These are phyloP conservation scores for Amylostereum areolatum DNA, from an alignment of 1,284 basidiomycete genomes.

Conservation along the genomic window DNA sequence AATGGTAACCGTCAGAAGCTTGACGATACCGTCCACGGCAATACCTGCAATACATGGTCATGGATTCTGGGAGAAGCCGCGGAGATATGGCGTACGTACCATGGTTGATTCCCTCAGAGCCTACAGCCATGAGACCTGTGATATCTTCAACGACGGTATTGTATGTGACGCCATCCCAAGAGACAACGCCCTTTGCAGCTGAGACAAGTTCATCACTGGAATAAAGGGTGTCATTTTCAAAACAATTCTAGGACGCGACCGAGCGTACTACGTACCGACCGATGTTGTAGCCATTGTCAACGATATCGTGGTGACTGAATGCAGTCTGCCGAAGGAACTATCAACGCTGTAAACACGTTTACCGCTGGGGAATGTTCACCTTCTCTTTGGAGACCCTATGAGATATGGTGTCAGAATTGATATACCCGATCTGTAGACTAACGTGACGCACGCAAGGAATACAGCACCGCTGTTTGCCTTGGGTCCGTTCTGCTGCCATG, in stretches of 20 bases:
- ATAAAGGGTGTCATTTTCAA: conserved; percentile 1
- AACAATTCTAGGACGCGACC: not conserved
- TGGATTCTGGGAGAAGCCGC: not conserved
- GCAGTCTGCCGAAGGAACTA: conserved; percentile 12
- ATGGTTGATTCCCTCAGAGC: conserved; percentile 30
- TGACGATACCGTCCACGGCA: conserved; percentile 19
- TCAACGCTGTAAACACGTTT: not conserved
- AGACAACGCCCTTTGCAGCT: conserved; percentile 32
- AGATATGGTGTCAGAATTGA: not conserved
- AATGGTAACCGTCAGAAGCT: conserved; percentile 19
- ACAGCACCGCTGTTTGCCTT: conserved; percentile 49
- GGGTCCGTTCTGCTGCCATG: conserved; percentile 67
- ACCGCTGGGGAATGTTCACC: conserved; percentile 6
- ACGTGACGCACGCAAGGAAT: conserved; percentile 54
- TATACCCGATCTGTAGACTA: not conserved
- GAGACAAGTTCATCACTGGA: conserved; percentile 35
- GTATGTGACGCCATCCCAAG: conserved; percentile 39
- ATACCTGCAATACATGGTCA: conserved; percentile 14
- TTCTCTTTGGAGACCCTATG: conserved; percentile 52
- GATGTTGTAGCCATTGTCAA: conserved; percentile 45
- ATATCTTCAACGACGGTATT: conserved; percentile 33
- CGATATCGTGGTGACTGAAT: conserved; percentile 37
- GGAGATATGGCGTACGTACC: conserved; percentile 13
- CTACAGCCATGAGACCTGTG: conserved; percentile 27
- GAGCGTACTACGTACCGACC: conserved; percentile 26